Conservation (phyloP, 768 basidiomycete species). For the Lepiota venenata region DNA sequence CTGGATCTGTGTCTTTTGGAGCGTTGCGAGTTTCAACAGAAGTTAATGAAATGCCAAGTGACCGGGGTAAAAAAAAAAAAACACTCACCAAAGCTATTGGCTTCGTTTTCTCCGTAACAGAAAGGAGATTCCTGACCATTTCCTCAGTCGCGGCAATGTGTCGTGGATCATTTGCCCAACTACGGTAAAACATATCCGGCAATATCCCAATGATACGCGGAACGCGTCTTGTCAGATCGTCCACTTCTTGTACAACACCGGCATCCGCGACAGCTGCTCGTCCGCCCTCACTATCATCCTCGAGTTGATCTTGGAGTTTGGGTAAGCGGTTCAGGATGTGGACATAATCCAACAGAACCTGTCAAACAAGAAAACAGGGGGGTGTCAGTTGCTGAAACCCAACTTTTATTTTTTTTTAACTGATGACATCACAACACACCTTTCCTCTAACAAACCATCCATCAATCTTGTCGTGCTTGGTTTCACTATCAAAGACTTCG, state of each 20-base stretch:
- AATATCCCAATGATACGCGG: slow-evolving; percentile 66
- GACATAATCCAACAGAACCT: slow-evolving; percentile 75
- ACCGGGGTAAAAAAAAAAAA: neutral
- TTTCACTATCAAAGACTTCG: slow-evolving; percentile 46
- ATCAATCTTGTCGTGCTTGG: slow-evolving; percentile 45
- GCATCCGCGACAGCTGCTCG: slow-evolving; percentile 37
- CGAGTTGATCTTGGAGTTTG: slow-evolving; percentile 40
- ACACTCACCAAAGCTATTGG: slow-evolving; percentile 59
- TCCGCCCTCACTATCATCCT: slow-evolving; percentile 31
- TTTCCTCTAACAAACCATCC: slow-evolving; percentile 86
- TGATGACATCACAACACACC: slow-evolving; percentile 36
- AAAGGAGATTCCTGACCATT: slow-evolving; percentile 66
- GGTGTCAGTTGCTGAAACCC: neutral
- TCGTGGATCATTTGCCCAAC: slow-evolving; percentile 52
- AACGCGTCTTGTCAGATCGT: slow-evolving; percentile 53
- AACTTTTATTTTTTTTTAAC: no score
- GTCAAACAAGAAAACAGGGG: neutral
- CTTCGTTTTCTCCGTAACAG: slow-evolving; percentile 53
- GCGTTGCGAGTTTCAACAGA: no score
- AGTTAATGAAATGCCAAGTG: neutral
- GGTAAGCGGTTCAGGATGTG: slow-evolving; percentile 60
- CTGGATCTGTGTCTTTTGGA: slow-evolving; percentile 24
- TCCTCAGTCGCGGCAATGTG: slow-evolving; percentile 70
- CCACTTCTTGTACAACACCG: slow-evolving; percentile 48
- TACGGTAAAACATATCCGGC: slow-evolving; percentile 57